A percentile compares a stretch with the other conserved stretches of the same genome.
Evolutionary conservation across 495 filamentous ascomycete species (phyloP).

Genomic region (Talaromyces thailandensis): DNA sequence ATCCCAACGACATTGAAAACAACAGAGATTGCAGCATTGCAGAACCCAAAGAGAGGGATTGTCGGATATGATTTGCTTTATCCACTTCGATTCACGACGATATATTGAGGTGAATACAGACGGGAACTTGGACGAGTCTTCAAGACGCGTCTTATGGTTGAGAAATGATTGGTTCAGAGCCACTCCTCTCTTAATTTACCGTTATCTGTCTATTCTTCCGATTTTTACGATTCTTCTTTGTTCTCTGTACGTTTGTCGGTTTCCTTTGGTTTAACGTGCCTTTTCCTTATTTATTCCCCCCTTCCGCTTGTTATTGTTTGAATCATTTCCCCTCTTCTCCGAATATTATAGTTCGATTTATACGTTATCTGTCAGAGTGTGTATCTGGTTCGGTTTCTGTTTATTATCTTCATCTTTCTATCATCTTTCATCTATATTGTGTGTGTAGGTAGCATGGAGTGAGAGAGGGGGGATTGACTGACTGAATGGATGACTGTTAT

Average conservation of each 20-base stretch:
- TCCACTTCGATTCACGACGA: not conserved
- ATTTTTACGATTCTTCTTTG: not conserved
- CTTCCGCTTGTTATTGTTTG: not conserved
- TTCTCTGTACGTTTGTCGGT: not conserved
- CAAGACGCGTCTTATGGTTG: not conserved
- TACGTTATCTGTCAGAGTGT: not conserved
- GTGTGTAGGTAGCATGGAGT: constrained; percentile 1
- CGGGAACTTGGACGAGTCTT: not conserved
- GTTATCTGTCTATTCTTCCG: not conserved
- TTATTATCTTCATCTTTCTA: constrained; percentile 3
- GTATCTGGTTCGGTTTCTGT: not conserved
- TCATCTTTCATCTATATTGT: constrained; percentile 10
- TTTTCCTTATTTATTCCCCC: not conserved
- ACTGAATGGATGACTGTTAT: not conserved
- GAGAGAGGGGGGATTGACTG: not conserved
- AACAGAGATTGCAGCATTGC: not conserved
- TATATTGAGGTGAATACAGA: not conserved
- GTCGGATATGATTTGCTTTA: not conserved
- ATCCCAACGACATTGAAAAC: not conserved
- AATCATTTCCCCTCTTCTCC: not conserved
- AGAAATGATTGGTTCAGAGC: not conserved
- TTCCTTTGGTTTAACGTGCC: not conserved
- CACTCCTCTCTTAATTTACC: not conserved
- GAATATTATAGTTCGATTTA: not conserved
- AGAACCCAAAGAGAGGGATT: not conserved